Evolutionary conservation across 192 early-diverging fungal species (phyloP), one percentile per base, ranked within the genome.

Genomic region (Podila minutissima): DNA sequence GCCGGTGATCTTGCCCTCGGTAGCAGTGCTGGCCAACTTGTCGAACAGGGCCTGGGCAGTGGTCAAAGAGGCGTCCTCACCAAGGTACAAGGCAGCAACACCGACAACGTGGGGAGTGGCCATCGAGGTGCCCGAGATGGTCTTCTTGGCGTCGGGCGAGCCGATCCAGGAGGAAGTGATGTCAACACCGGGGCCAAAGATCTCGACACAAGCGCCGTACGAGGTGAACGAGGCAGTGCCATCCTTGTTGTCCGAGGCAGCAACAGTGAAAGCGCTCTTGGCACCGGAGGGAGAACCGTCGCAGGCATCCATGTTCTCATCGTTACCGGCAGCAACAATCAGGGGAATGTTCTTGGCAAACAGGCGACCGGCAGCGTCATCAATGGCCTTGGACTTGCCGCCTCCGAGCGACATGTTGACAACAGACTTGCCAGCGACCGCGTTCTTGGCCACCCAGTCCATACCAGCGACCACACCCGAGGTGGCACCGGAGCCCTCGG

Each of bases 361-460:
- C 0, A 71, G 62, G n/a, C 73, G 58, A 22, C 69, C 75, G n/a
- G 81, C 35, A 5, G 86, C 84, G 24, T 83, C 78, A 68, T 91
- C 85, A 6, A 91, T 48, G 46, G 71, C 24, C 38, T 72, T 55
- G 38, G 85, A 86, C 46, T 64, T 75, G 32, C 84, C 82, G 32
- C 92, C 92, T 29, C 91, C 89, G 8, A 94, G 79, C 6, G 83
- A 86, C 72, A 93, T 74, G 72, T 93, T 93, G 66, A 90, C 83
- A 8, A 92, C 67, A 29, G 55, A 76, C 38, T 63, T 51, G 51
- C 68, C 66, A 63, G 65, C 48, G 12, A 59, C 61, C 12, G 70
- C 75, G 24, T 73, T 22, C n/a, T 53, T 28, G 28, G 38, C 71
- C n/a, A 84, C 86, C 46, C 51, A 92, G 49, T 85, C 61, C 60